phyloP scores from a whole-genome alignment of 148 eudicot genomes.

The Rhododendron griersonianum region DNA sequence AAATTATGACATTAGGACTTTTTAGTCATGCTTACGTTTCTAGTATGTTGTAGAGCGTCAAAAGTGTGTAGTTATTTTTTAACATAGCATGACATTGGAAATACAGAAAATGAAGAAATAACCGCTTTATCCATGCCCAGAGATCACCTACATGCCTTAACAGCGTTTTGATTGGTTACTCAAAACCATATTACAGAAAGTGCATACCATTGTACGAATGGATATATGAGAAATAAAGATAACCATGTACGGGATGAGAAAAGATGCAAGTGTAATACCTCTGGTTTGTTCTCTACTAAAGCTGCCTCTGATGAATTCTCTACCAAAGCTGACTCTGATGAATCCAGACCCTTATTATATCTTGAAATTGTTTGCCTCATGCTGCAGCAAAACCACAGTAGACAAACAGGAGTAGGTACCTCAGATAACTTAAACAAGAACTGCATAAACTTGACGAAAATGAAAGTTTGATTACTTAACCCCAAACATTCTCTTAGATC shows the following conservation, averaged over 20 bases:
- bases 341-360: slow-evolving; percentile 33
- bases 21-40: background rate
- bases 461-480: no score
- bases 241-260: background rate
- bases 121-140: background rate
- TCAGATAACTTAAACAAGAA: slow-evolving; percentile 2
- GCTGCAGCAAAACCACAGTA: slow-evolving; percentile 27
- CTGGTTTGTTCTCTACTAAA: slow-evolving; percentile 21
- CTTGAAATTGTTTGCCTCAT: slow-evolving; percentile 51
- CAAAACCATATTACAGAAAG: background rate
- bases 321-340: slow-evolving; percentile 17
- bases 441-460: background rate
- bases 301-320: slow-evolving; percentile 4
- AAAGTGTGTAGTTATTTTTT: background rate
- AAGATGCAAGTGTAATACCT: slow-evolving; percentile 27
- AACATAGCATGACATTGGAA: background rate
- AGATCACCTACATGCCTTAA: background rate
- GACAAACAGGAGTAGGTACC: background rate
- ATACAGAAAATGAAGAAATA: background rate
- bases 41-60: background rate
- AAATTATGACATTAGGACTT: background rate
- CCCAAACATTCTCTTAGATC: background rate
- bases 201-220: background rate
- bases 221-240: background rate
- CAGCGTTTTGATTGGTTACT: background rate